These are phyloP conservation scores for Talaromyces sp. DNA, from an alignment of 2,329 filamentous ascomycete species.

Conservation along the genomic window DNA sequence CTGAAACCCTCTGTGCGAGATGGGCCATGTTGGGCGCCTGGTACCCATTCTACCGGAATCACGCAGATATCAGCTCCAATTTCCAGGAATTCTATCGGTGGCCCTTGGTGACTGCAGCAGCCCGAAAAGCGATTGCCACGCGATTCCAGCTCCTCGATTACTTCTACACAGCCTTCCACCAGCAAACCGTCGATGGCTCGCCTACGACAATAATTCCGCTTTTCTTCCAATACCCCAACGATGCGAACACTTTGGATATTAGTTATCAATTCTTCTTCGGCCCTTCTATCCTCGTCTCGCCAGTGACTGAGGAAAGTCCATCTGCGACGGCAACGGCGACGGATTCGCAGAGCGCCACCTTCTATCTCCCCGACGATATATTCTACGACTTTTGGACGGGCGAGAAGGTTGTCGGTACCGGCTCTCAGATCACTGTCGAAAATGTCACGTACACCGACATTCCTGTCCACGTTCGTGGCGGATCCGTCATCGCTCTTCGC, in stretches of 20 bases:
- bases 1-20: conserved; percentile 63
- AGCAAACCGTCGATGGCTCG: conserved; percentile 55
- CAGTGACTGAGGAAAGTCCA: conserved; percentile 43
- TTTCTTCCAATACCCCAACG: conserved; percentile 64
- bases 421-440: conserved; percentile 36
- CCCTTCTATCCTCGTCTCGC: conserved; percentile 51
- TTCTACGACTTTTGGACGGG: conserved; percentile 59
- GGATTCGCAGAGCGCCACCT: conserved; percentile 46
- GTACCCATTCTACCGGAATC: conserved; percentile 69
- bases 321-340: background rate
- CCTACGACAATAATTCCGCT: conserved; percentile 61
- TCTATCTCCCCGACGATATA: conserved; percentile 53
- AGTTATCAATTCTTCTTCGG: conserved; percentile 57
- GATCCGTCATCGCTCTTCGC: conserved; percentile 53
- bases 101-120: conserved; percentile 57
- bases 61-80: conserved; percentile 51
- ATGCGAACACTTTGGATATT: conserved; percentile 47
- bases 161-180: conserved; percentile 65
- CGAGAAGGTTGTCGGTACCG: conserved; percentile 40
- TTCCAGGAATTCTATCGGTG: conserved; percentile 70
- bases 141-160: conserved; percentile 74
- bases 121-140: conserved; percentile 63
- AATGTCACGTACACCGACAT: conserved; percentile 49
- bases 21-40: conserved; percentile 71
- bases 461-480: conserved; percentile 58